Conservation (phyloP, 73 alveolate species). For the Paramecium octaurelia region DNA sequence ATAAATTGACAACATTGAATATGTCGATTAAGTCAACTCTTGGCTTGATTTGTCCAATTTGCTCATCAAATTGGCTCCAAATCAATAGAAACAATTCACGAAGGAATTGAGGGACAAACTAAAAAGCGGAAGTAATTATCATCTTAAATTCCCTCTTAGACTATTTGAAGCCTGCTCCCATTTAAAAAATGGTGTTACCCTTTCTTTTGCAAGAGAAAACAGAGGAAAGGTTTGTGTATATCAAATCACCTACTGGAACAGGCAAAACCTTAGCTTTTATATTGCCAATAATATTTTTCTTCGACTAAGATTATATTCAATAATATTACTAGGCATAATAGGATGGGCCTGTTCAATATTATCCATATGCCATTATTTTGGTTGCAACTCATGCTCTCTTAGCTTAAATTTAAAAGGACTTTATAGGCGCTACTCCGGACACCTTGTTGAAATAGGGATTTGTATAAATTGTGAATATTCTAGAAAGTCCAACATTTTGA, state of each 20-base stretch:
- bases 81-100: neutral
- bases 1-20: neutral
- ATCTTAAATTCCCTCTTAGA: neutral
- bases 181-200: constrained; percentile 35
- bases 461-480: neutral
- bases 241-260: constrained; percentile 48
- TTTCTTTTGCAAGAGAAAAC: constrained; percentile 22
- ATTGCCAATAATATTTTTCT: constrained; percentile 1
- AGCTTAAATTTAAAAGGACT: neutral
- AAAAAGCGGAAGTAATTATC: neutral
- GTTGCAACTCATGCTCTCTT: constrained; percentile 29
- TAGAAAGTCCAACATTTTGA: constrained; percentile 43
- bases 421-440: constrained; percentile 17
- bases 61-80: neutral
- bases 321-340: neutral
- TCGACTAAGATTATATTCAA: neutral
- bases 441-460: neutral
- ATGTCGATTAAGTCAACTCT: neutral
- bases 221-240: constrained; percentile 9
- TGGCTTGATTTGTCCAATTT: neutral
- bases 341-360: neutral
- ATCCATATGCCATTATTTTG: constrained; percentile 31
- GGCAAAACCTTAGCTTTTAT: constrained; percentile 36
- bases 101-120: neutral
- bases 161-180: constrained; percentile 1